A percentile compares a stretch with the other conserved stretches of the same genome.
phyloP scores from a whole-genome alignment of 1,139 yeast genomes.

The Suhomyces panamericanus region DNA sequence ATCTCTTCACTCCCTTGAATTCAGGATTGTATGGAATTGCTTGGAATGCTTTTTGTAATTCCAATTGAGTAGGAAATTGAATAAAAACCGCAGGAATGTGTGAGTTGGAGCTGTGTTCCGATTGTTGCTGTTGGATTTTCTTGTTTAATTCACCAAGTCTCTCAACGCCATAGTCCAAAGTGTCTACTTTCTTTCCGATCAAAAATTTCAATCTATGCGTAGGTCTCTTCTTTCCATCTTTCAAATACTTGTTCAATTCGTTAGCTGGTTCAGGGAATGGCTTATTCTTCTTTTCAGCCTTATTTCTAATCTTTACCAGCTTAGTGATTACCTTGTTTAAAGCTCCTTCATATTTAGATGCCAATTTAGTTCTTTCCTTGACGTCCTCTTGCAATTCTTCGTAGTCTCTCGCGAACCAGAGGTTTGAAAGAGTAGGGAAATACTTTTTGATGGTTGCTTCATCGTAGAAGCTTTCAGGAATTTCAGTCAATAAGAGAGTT shows the following conservation, averaged over 20 bases:
- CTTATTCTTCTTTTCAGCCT: conserved; percentile 58
- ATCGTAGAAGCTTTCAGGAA: conserved; percentile 48
- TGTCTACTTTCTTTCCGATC: conserved; percentile 82
- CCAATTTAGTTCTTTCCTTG: conserved; percentile 55
- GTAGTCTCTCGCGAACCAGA: conserved; percentile 67
- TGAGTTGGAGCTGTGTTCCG: conserved; percentile 40
- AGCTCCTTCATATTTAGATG: conserved; percentile 59
- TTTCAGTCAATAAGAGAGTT: conserved; percentile 65
- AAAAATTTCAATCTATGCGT: conserved; percentile 56
- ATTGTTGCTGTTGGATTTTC: conserved; percentile 63
- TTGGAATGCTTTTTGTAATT: conserved; percentile 89
- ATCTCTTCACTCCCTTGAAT: conserved; percentile 60
- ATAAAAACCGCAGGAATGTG: conserved; percentile 77
- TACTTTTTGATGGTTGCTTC: conserved; percentile 54
- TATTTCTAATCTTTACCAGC: conserved; percentile 54
- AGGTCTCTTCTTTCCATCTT: conserved; percentile 66
- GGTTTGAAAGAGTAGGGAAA: conserved; percentile 60
- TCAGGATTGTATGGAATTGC: conserved; percentile 68
- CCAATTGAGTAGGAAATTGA: conserved; percentile 82
- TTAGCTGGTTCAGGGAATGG: conserved; percentile 56
- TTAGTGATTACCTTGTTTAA: conserved; percentile 55
- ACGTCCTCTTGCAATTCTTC: conserved; percentile 52
- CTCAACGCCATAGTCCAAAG: conserved; percentile 69
- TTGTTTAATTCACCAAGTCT: conserved; percentile 66
- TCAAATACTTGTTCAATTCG: conserved; percentile 55